A percentile compares a stretch with the other conserved stretches of the same genome.
Evolutionary conservation across 352 stramenopile genomes (phyloP).

Genomic region (Sclerospora graminicola): DNA sequence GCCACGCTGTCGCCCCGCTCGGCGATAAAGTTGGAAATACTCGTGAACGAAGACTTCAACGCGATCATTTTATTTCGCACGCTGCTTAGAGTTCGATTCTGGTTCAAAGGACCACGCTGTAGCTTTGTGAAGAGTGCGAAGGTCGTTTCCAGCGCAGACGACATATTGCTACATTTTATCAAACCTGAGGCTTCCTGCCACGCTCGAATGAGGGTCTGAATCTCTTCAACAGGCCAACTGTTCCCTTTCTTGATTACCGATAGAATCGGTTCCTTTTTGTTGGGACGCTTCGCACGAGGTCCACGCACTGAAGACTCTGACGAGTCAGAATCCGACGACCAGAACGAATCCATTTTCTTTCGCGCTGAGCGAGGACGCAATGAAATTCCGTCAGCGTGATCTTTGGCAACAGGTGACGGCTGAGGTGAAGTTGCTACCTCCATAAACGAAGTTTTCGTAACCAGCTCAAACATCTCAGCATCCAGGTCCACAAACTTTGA

Average conservation of each 20-base stretch:
- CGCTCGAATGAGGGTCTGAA: conserved; percentile 21
- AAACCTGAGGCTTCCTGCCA: conserved; percentile 17
- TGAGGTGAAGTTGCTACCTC: conserved; percentile 5
- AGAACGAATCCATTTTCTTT: conserved; percentile 21
- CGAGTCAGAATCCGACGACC: conserved; percentile 26
- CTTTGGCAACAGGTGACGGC: conserved; percentile 10
- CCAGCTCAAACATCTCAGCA: conserved; percentile 24
- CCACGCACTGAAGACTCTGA: conserved; percentile 5
- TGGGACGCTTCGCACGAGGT: background rate
- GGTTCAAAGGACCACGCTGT: conserved; percentile 8
- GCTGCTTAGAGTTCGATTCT: conserved; percentile 17
- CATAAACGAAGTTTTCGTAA: conserved; percentile 29
- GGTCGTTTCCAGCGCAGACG: conserved; percentile 11
- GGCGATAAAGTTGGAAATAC: conserved; percentile 19
- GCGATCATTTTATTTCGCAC: conserved; percentile 36
- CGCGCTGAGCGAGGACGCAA: conserved; percentile 18
- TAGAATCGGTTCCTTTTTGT: conserved; percentile 2
- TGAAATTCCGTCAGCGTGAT: conserved; percentile 11
- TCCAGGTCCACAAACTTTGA: conserved; percentile 33
- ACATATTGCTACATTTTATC: conserved; percentile 10
- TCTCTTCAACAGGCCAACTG: conserved; percentile 21
- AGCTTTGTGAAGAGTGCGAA: conserved; percentile 21
- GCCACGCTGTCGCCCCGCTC: conserved; percentile 10
- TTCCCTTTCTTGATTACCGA: conserved; percentile 17
- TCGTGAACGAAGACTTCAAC: conserved; percentile 21